These are phyloP conservation scores for Erigeron canadensis DNA, from an alignment of 129 eudicot genomes.

Conservation along the genomic window DNA sequence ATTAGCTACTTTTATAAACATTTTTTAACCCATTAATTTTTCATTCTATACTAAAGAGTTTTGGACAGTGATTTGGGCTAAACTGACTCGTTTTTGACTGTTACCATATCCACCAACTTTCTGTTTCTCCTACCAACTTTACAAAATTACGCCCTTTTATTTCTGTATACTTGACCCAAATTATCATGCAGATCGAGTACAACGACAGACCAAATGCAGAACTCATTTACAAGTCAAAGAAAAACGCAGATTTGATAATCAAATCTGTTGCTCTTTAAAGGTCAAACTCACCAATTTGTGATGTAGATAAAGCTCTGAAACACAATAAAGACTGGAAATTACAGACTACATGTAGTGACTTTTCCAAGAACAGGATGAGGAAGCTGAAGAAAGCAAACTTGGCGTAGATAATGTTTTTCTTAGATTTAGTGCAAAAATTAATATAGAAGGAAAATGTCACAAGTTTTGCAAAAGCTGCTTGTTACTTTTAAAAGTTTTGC, in stretches of 20 bases:
- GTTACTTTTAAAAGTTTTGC: background rate
- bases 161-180: background rate
- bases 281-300: conserved; percentile 11
- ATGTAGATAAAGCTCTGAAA: conserved; percentile 7
- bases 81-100: background rate
- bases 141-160: background rate
- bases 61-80: background rate
- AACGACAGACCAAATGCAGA: conserved; percentile 96
- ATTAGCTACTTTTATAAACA: background rate
- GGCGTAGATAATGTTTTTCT: background rate
- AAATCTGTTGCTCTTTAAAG: conserved; percentile 53
- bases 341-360: background rate
- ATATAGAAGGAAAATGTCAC: background rate
- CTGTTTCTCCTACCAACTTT: background rate
- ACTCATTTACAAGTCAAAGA: conserved; percentile 72
- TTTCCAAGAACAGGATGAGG: background rate
- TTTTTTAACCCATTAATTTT: background rate
- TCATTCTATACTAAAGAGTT: background rate
- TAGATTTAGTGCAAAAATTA: conserved; percentile 10
- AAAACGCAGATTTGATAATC: conserved; percentile 79
- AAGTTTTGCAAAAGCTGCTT: background rate
- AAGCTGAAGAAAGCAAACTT: conserved; percentile 7
- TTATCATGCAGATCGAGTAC: conserved; percentile 63
- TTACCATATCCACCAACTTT: conserved; percentile 5
- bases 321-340: background rate